A percentile compares a stretch with the other conserved stretches of the same genome.
Conservation (phyloP, 768 basidiomycete genomes). For the Lentinula edodes region DNA sequence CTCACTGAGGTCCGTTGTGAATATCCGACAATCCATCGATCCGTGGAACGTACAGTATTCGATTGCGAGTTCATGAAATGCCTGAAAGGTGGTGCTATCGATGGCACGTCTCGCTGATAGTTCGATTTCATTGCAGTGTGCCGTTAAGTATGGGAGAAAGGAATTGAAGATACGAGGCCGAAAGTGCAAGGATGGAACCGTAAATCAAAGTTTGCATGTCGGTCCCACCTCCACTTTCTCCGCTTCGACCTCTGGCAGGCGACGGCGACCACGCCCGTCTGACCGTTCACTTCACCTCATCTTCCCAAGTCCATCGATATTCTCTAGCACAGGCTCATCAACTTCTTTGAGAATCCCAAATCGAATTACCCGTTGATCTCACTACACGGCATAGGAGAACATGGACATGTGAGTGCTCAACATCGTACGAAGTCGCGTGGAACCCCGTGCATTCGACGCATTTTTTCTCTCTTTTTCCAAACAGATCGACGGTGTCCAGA, state of each 20-base stretch:
- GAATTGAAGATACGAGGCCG: slow-evolving; percentile 82
- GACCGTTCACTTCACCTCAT: slow-evolving; percentile 16
- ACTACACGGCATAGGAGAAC: slow-evolving; percentile 63
- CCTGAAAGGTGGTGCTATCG: too few relatives aligned
- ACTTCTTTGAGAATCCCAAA: slow-evolving; percentile 58
- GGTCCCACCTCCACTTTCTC: slow-evolving; percentile 48
- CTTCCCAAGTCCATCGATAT: not conserved
- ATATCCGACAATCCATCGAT: slow-evolving; percentile 71
- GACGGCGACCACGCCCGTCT: slow-evolving; percentile 12
- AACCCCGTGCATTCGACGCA: slow-evolving; percentile 47
- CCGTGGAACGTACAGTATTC: slow-evolving; percentile 73
- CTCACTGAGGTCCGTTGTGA: slow-evolving; percentile 67
- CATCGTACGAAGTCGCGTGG: slow-evolving; percentile 58
- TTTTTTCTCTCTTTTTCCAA: not conserved
- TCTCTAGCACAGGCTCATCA: not conserved
- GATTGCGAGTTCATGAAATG: slow-evolving; percentile 37
- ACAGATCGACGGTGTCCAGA: slow-evolving; percentile 95
- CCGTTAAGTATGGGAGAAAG: slow-evolving; percentile 46
- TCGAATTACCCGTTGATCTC: slow-evolving; percentile 86
- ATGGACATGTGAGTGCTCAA: slow-evolving; percentile 69
- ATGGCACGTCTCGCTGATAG: too few relatives aligned
- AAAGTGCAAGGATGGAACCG: slow-evolving; percentile 84
- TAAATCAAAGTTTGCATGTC: slow-evolving; percentile 90
- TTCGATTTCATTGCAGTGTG: too few relatives aligned
- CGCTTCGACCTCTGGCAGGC: slow-evolving; percentile 8